Base-by-base conservation (phyloP, 345 rosid genomes). In the Linum trigynum region DNA sequence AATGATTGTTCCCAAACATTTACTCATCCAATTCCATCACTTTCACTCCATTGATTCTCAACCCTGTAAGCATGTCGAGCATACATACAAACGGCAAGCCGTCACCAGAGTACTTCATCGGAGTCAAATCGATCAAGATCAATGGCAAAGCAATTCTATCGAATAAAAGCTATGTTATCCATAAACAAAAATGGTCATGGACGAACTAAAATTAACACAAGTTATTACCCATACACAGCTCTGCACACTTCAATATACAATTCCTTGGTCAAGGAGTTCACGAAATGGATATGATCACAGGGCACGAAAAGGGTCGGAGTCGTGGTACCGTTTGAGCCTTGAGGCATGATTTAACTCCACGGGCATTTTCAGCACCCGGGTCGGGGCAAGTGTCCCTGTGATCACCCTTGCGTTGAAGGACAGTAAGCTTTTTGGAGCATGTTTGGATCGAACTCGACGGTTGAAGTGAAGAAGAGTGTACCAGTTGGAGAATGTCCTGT, bases 151-250 rank as follows among this genome's bases (percentile, higher is more conserved):
- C 0, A 4, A 43, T 69, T 35, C 37, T 36, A n/a, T 1, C 63
- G 2, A 43, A 63, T 43, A 55, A 10, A 8, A 69, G 1, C 53
- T 3, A 5, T 69, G 56, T 55, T 69, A 3, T 40, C 62, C 2
- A 63, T 69, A 4, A 38, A 69, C 11, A 37, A 57, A 59, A 38
- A 63, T 23, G 74, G 73, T 3, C 57, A 57, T 64, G 64, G 70
- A 9, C 86, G 91, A 4, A 80, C 88, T 0, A 78, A 70, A 69
- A 61, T 86, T 67, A 78, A 78, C 76, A 75, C 85, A 3, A 56
- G 69, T 0, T 36, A 39, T 23, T 23, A 23, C 17, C 80, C 77
- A 0, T 80, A 80, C 71, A 68, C 84, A 0, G 48, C 65, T 8
- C 3, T 23, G 32, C 32, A 23, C 32, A 23, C 32, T 23, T 23